Conservation (phyloP, 2,329 filamentous ascomycete genomes). For the Chrysosporium keratinophilum region DNA sequence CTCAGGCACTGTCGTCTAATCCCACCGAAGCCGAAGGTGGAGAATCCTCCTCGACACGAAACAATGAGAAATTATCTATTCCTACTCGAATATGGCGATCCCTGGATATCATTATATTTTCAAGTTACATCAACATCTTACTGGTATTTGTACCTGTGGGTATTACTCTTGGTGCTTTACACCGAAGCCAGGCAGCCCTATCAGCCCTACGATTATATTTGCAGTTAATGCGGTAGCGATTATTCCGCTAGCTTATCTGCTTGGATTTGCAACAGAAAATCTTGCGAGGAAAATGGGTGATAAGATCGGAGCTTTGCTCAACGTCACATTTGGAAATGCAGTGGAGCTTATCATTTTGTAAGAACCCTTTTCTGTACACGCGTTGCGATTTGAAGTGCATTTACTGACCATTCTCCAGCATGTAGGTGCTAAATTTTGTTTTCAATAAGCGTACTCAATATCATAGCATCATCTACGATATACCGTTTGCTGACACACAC, state of each 20-base stretch:
- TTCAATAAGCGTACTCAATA: neutral
- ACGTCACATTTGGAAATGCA: conserved; percentile 84
- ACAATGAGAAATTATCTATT: neutral
- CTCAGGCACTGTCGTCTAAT: neutral
- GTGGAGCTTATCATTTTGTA: conserved; percentile 71
- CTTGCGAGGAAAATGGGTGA: conserved; percentile 67
- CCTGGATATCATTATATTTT: conserved; percentile 2
- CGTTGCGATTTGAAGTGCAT: conserved; percentile 19
- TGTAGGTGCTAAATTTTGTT: conserved; percentile 1
- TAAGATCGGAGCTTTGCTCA: conserved; percentile 76
- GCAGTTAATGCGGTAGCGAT: conserved; percentile 91
- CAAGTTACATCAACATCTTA: conserved; percentile 67
- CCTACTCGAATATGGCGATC: neutral
- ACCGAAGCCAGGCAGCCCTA: conserved; percentile 34
- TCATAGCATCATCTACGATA: neutral
- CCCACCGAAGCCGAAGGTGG: neutral
- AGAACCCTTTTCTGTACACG: neutral
- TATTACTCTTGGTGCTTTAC: conserved; percentile 29
- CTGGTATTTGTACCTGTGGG: conserved; percentile 69
- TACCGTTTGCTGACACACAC: neutral
- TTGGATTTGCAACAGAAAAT: conserved; percentile 84
- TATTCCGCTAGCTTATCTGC: conserved; percentile 73
- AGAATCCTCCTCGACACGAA: neutral
- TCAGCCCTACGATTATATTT: conserved; percentile 58
- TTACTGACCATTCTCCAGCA: conserved; percentile 19